Percentiles rank a stretch among this genome's conserved stretches.
Evolutionary conservation across 495 filamentous ascomycete species (phyloP).

Genomic region (Penicillium riverlandense): DNA sequence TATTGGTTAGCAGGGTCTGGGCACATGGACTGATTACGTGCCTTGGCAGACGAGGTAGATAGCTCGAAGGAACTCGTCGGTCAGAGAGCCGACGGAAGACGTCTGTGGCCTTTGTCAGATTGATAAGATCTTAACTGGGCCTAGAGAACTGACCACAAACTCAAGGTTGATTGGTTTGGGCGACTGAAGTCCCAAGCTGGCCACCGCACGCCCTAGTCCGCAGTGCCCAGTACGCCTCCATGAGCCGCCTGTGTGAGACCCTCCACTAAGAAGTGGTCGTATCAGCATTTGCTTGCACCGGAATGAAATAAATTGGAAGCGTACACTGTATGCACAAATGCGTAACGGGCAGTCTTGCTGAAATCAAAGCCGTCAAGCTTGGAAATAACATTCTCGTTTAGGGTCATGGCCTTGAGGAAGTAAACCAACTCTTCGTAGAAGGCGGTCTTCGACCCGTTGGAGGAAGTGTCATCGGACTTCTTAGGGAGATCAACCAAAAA

Average conservation of each 20-base stretch:
- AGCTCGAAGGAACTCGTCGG: constrained; percentile 55
- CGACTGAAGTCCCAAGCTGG: constrained; percentile 45
- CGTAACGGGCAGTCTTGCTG: constrained; percentile 53
- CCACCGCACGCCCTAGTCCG: constrained; percentile 58
- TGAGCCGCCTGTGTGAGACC: constrained; percentile 42
- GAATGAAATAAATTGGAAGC: background rate
- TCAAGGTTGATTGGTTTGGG: constrained; percentile 47
- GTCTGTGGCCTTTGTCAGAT: constrained; percentile 35
- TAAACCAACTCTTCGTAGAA: constrained; percentile 67
- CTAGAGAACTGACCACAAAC: constrained; percentile 41
- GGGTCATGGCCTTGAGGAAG: constrained; percentile 61
- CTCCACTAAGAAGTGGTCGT: constrained; percentile 33
- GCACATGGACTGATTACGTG: constrained; percentile 11
- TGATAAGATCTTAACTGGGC: background rate
- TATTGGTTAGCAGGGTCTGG: background rate
- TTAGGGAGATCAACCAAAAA: constrained; percentile 83
- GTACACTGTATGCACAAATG: constrained; percentile 75
- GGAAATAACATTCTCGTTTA: constrained; percentile 52
- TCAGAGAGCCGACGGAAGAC: constrained; percentile 74
- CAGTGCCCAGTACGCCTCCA: constrained; percentile 62
- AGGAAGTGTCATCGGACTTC: constrained; percentile 20
- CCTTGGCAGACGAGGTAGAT: constrained; percentile 76
- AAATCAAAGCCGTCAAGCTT: constrained; percentile 71
- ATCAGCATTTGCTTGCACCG: too few species aligned
- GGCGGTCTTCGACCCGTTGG: constrained; percentile 33